A percentile compares a stretch with the other conserved stretches of the same genome.
Conservation (phyloP, 139 green algal species). For the Pedinophyceae sp. region DNA sequence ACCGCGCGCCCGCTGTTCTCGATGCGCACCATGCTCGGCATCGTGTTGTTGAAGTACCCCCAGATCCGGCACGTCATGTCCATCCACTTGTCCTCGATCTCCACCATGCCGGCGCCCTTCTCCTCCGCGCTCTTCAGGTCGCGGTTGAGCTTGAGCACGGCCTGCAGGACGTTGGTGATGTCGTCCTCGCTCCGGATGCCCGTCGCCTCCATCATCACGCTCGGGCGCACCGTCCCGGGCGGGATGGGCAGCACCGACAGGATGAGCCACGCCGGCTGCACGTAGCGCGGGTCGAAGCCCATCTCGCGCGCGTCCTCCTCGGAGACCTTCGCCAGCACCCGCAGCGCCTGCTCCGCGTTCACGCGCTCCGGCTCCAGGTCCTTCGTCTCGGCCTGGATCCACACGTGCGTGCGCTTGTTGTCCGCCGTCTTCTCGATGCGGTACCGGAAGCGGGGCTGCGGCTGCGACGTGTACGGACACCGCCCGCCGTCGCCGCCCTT, state of each 20-base stretch:
- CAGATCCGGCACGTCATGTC: conserved; percentile 52
- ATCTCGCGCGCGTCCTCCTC: conserved; percentile 80
- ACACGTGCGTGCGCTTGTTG: conserved; percentile 48
- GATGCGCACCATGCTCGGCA: conserved; percentile 50
- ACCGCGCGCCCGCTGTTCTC: conserved; percentile 55
- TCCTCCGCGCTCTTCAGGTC: conserved; percentile 62
- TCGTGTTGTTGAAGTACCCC: conserved; percentile 84
- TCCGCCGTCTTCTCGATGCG: too few species aligned
- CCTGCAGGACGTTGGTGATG: conserved; percentile 68
- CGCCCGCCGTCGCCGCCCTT: neutral
- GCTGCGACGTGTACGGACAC: neutral
- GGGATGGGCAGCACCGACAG: conserved; percentile 84
- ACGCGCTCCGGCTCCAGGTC: conserved; percentile 13
- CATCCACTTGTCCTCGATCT: conserved; percentile 43
- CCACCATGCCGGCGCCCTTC: conserved; percentile 68
- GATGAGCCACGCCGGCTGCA: conserved; percentile 88
- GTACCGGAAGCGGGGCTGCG: conserved; percentile 30
- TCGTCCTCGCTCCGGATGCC: neutral
- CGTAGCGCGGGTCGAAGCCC: conserved; percentile 68
- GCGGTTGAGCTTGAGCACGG: conserved; percentile 43
- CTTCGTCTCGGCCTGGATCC: neutral
- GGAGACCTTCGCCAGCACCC: conserved; percentile 79
- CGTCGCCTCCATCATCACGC: conserved; percentile 71
- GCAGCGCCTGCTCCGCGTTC: conserved; percentile 50
- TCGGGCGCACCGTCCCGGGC: conserved; percentile 72